Evolutionary conservation across 2,329 filamentous ascomycete species (phyloP).

Genomic region (Hypoxylon sp.): DNA sequence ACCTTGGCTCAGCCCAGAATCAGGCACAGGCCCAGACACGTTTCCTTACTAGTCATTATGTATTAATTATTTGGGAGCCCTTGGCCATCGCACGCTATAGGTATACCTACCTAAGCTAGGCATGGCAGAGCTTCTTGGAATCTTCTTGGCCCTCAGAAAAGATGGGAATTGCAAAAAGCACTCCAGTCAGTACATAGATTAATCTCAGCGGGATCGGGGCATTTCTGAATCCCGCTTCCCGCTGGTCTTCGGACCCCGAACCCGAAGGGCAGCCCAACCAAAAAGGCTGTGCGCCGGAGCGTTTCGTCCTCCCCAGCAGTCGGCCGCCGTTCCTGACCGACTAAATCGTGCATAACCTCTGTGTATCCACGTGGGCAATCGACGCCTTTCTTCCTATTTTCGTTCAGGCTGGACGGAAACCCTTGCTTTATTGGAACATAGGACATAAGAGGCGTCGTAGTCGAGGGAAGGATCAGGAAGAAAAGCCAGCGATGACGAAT

Average conservation of each 20-base stretch:
- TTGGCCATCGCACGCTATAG: conserved; percentile 14
- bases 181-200: conserved; percentile 4
- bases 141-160: background rate
- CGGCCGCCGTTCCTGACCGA: conserved; percentile 36
- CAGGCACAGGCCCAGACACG: conserved; percentile 10
- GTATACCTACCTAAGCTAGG: background rate
- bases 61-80: too few species aligned
- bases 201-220: conserved; percentile 27
- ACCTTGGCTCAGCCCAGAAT: conserved; percentile 20
- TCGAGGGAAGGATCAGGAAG: conserved; percentile 6
- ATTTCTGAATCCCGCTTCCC: conserved; percentile 33
- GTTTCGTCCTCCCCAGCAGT: conserved; percentile 28
- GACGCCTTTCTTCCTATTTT: background rate
- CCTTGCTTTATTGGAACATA: conserved; percentile 1
- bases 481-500: conserved; percentile 29
- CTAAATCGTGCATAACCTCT: conserved; percentile 23
- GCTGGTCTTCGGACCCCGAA: conserved; percentile 33
- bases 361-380: conserved; percentile 25
- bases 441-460: background rate
- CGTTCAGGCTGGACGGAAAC: conserved; percentile 6
- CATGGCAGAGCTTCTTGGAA: background rate
- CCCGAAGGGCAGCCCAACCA: conserved; percentile 8
- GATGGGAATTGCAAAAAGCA: conserved; percentile 5
- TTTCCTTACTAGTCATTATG: conserved; percentile 6
- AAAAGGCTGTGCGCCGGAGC: conserved; percentile 19